A percentile compares a stretch with the other conserved stretches of the same genome.
These are phyloP conservation scores for Lepiota brunneoincarnata DNA, from an alignment of 768 basidiomycete species.

Conservation along the genomic window DNA sequence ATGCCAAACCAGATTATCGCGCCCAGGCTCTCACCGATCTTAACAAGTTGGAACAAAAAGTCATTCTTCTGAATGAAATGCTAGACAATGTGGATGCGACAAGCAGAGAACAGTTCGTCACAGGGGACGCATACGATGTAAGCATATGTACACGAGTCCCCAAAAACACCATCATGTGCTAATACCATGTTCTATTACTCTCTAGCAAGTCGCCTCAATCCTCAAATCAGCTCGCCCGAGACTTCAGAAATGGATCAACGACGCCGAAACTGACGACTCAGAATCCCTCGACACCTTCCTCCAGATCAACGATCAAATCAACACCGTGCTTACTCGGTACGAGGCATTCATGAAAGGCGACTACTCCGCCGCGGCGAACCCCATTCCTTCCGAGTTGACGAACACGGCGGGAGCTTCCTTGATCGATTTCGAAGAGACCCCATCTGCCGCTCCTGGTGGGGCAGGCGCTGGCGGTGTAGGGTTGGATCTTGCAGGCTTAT, in stretches of 20 bases:
- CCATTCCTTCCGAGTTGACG: conserved; percentile 59
- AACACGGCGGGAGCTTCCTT: conserved; percentile 44
- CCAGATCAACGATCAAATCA: conserved; percentile 97
- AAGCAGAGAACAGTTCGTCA: conserved; percentile 74
- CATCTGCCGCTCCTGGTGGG: conserved; percentile 18
- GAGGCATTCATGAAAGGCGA: conserved; percentile 94
- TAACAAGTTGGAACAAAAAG: conserved; percentile 92
- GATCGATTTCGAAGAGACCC: conserved; percentile 74
- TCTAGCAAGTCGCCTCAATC: conserved; percentile 85
- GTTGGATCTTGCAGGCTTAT: conserved; percentile 53
- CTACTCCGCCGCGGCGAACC: conserved; percentile 63
- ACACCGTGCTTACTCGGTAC: conserved; percentile 85
- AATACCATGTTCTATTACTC: conserved; percentile 10
- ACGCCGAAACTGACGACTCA: conserved; percentile 85
- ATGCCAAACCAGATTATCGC: conserved; percentile 91
- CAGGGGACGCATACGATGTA: conserved; percentile 93
- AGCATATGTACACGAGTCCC: conserved; percentile 23
- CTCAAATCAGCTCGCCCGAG: conserved; percentile 83
- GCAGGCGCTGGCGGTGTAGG: conserved; percentile 23
- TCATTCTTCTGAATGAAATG: conserved; percentile 95
- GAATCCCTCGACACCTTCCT: conserved; percentile 92
- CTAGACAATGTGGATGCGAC: conserved; percentile 82
- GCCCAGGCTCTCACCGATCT: conserved; percentile 87
- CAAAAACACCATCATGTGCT: neutral
- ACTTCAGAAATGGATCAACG: conserved; percentile 97